Conservation (phyloP, 1,139 yeast species). For the Petasospora fabianii region DNA sequence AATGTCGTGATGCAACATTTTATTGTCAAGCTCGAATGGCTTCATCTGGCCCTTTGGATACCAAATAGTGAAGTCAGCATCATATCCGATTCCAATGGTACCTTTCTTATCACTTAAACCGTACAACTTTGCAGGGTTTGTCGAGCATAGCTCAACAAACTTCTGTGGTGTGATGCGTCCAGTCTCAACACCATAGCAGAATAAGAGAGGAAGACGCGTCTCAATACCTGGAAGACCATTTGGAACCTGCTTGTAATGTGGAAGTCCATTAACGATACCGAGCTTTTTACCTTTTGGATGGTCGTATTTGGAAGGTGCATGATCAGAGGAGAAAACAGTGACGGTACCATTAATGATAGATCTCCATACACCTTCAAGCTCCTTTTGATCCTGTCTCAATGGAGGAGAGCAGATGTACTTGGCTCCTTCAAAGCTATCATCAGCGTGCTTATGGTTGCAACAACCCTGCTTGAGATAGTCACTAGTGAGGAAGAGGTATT, state of each 20-base stretch:
- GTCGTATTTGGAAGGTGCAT: conserved; percentile 43
- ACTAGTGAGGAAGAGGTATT: conserved; percentile 40
- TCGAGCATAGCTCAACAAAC: conserved; percentile 40
- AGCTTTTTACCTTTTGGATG: conserved; percentile 36
- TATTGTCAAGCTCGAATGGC: conserved; percentile 32
- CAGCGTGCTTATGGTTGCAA: conserved; percentile 28
- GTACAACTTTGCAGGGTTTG: conserved; percentile 43
- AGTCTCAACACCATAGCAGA: conserved; percentile 40
- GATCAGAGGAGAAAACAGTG: conserved; percentile 44
- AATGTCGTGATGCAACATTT: conserved; percentile 38
- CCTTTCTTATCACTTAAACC: conserved; percentile 39
- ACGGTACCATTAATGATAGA: conserved; percentile 44
- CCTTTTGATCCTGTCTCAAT: conserved; percentile 35
- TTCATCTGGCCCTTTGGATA: conserved; percentile 35
- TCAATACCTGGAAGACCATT: conserved; percentile 46
- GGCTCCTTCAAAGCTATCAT: conserved; percentile 40
- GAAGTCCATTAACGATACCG: conserved; percentile 35
- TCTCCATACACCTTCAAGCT: conserved; percentile 42
- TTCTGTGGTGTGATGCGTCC: conserved; percentile 39
- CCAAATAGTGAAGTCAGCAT: conserved; percentile 44
- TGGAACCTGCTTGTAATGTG: conserved; percentile 40
- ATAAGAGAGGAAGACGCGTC: conserved; percentile 41
- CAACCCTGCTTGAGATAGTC: conserved; percentile 32
- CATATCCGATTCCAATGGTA: conserved; percentile 39
- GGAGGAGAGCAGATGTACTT: conserved; percentile 50